Percentiles rank a stretch among this genome's conserved stretches.
Conservation (phyloP, 2,329 filamentous ascomycete species). For the Chaetomium sp. region DNA sequence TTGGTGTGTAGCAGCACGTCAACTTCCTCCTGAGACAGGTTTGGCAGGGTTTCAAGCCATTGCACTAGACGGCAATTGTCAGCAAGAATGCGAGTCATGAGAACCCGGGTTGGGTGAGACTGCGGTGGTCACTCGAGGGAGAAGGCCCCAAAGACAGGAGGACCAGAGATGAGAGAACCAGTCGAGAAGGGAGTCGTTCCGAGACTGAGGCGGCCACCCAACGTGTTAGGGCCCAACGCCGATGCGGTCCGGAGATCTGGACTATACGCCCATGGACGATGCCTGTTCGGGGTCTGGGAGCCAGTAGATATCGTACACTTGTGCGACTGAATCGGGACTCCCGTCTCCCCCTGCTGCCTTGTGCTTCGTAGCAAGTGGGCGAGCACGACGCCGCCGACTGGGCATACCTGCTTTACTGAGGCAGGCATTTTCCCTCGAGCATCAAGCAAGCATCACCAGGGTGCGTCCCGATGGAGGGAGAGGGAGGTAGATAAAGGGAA, state of each 20-base stretch:
- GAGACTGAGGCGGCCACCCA: background rate
- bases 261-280: background rate
- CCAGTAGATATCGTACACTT: constrained; percentile 23
- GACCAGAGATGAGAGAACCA: background rate
- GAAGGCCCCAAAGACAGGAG: background rate
- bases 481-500: constrained; percentile 3
- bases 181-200: background rate
- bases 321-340: constrained; percentile 26
- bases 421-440: constrained; percentile 22
- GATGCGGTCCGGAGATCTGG: background rate
- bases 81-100: constrained; percentile 22
- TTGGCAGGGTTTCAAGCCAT: constrained; percentile 59
- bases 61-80: constrained; percentile 50
- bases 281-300: background rate
- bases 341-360: constrained; percentile 23
- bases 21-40: constrained; percentile 58
- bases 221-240: background rate
- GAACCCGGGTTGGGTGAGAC: background rate
- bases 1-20: constrained; percentile 48
- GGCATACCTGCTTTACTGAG: constrained; percentile 16
- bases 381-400: constrained; percentile 26
- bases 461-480: constrained; percentile 10
- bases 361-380: constrained; percentile 30
- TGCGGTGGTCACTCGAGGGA: background rate
- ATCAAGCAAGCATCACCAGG: constrained; percentile 13